These are phyloP conservation scores for Podospora pseudocomata DNA, from an alignment of 495 filamentous ascomycete species.

Conservation along the genomic window DNA sequence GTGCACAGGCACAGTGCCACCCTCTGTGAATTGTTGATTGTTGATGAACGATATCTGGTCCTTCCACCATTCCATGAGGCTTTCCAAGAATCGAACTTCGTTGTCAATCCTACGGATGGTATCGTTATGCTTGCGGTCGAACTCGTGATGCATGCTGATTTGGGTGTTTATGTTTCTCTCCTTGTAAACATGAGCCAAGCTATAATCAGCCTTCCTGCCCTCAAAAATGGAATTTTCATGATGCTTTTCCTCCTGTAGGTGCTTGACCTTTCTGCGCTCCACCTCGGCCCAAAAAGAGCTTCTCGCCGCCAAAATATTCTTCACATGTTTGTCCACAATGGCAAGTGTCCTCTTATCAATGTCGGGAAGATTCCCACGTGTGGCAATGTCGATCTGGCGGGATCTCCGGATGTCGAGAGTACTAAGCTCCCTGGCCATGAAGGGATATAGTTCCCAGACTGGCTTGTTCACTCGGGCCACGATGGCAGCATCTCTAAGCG, in stretches of 20 bases:
- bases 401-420: too few relatives aligned
- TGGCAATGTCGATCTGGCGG: neutral
- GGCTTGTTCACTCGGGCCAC: too few relatives aligned
- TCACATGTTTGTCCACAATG: neutral
- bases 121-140: too few relatives aligned
- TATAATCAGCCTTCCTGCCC: too few relatives aligned
- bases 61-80: neutral
- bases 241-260: neutral
- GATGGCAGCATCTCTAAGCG: too few relatives aligned
- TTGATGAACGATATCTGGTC: neutral
- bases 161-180: too few relatives aligned
- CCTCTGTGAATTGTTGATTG: neutral
- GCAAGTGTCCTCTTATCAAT: neutral
- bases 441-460: too few relatives aligned
- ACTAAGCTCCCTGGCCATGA: too few relatives aligned
- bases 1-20: neutral
- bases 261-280: neutral
- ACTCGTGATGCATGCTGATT: too few relatives aligned
- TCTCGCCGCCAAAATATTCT: neutral
- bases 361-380: neutral
- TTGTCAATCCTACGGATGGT: neutral
- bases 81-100: neutral
- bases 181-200: too few relatives aligned
- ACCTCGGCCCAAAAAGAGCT: neutral
- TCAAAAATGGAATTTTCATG: too few relatives aligned